Evolutionary conservation across 73 alveolate genomes (phyloP).

Genomic region (Tetrahymena elliotti): DNA sequence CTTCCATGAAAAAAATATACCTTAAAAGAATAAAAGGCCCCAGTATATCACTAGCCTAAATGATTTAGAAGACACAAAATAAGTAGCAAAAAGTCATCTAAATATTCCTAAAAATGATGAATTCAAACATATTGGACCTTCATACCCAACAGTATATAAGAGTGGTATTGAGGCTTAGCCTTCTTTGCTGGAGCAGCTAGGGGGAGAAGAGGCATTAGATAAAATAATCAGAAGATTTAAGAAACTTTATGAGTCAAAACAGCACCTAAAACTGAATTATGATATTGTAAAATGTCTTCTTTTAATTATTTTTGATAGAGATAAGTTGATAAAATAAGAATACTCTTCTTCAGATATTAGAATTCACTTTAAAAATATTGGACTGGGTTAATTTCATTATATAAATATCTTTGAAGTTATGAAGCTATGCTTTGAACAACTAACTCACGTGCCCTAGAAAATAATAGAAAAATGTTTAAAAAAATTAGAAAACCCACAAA

Average conservation of each 20-base stretch:
- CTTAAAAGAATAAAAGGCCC: background rate
- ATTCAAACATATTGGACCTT: background rate
- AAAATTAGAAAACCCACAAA: background rate
- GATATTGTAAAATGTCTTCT: background rate
- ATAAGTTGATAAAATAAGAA: background rate
- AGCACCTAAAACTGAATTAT: background rate
- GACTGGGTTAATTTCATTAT: background rate
- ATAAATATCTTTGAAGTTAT: background rate
- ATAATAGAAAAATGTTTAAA: background rate
- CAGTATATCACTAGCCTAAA: background rate
- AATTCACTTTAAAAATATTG: background rate
- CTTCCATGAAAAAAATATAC: background rate
- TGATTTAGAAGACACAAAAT: background rate
- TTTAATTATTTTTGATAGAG: background rate
- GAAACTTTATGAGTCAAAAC: background rate
- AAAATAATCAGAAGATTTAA: background rate
- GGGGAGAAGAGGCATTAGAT: background rate
- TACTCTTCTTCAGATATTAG: background rate
- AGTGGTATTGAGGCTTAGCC: background rate
- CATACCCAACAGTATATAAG: background rate
- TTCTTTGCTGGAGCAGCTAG: background rate
- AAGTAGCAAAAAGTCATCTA: background rate
- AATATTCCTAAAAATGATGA: background rate
- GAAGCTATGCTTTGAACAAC: background rate
- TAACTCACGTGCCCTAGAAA: background rate